Evolutionary conservation across 371 early-diverging fungal genomes (phyloP), one percentile per base, ranked within the genome.

Genomic region (Syncephalastrum sp.): DNA sequence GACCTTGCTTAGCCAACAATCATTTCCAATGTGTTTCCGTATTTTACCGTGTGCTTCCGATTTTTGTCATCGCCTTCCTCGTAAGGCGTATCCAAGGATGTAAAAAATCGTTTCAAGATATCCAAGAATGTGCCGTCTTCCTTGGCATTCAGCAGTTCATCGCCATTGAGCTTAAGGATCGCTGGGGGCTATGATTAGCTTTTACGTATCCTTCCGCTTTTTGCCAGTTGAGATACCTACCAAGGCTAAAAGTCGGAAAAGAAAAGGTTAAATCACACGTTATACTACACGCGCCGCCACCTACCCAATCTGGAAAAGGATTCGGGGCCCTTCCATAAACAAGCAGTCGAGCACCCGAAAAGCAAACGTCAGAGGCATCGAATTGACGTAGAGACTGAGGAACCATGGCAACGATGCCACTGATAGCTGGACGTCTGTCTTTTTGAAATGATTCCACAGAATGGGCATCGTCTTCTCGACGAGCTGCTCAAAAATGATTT

Each of bases 331-430:
- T 62, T 96, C 96, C 83, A 96, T 84, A 67, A 93, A 93, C 64
- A 93, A 90, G 65, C 93, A 94, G 81, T 98, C 99, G 50, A 98
- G 69, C 16, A 98, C 87, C 25, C 98, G 71, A 48, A 95, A 80
- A 3, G 97, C 92, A 63, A 86, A 93, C 19, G 84, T 69, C 25
- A 98, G 67, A 7, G 98, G 96, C 85, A 97, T 88, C 4, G 95
- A 90, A 69, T 95, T 96, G 69, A 97, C 88, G 67, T 88, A 98
- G 38, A 98, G 71, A 46, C 94, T 93, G 51, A 98, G 74, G 74
- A 98, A 96, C 99, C 97, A 97, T 16, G 97, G 96, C 45, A 97
- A 67, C 53, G 93, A 95, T 3, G 94, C 96, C 0, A 97, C 91
- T 0, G 96, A 95, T 2, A 98, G 78, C 63, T 97, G 96, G 19